Conservation (phyloP, 2,329 filamentous ascomycete species). For the Cordyceps cicadae region DNA sequence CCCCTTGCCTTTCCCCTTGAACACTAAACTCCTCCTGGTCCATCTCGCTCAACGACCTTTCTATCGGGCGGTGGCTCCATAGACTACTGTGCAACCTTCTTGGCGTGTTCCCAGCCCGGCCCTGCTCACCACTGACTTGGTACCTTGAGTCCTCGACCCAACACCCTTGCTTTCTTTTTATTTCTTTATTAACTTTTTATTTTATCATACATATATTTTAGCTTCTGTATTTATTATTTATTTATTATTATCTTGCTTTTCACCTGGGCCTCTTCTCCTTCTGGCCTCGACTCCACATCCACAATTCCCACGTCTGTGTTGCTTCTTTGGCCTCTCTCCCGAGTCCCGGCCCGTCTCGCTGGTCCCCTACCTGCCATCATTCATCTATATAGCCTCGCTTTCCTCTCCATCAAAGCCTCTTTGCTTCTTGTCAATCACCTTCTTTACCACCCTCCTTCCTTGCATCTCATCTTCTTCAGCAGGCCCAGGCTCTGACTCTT, state of each 20-base stretch:
- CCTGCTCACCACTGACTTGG: neutral
- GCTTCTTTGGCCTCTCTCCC: slow-evolving; percentile 7
- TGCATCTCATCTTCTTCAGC: neutral
- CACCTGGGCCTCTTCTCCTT: slow-evolving; percentile 1
- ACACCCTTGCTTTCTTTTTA: neutral
- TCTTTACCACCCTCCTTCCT: neutral
- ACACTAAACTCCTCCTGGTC: slow-evolving; percentile 4
- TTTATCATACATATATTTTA: neutral
- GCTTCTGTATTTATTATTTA: neutral
- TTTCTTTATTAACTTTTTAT: neutral
- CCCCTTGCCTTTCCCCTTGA: neutral
- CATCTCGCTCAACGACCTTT: slow-evolving; percentile 9
- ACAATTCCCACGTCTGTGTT: slow-evolving; percentile 6
- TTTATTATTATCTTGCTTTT: slow-evolving; percentile 2
- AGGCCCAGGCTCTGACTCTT: neutral
- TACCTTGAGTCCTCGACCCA: neutral
- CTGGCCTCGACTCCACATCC: slow-evolving; percentile 9
- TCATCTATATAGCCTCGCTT: slow-evolving; percentile 11
- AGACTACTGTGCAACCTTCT: neutral
- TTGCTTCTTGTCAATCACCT: slow-evolving; percentile 3
- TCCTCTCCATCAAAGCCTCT: slow-evolving; percentile 2
- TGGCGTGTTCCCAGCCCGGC: neutral
- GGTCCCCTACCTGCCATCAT: neutral
- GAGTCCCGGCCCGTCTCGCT: neutral
- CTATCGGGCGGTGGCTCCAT: slow-evolving; percentile 10